Evolutionary conservation across 1,284 basidiomycete species (phyloP).

Genomic region (Ustilago crameri): DNA sequence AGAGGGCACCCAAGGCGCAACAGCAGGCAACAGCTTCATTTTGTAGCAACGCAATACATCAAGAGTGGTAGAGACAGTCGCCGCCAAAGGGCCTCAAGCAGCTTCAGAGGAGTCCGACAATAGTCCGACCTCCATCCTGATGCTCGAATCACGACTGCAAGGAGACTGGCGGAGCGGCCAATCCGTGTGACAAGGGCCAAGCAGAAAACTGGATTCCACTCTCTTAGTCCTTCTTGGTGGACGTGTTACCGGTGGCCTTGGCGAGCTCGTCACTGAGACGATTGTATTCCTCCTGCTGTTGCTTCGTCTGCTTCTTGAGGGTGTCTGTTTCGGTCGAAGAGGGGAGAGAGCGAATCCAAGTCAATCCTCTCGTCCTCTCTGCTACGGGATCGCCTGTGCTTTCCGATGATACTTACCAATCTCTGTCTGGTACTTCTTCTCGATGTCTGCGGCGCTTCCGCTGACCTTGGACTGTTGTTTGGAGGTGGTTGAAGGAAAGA

Average conservation of each 20-base stretch:
- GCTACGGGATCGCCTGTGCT: conserved; percentile 3
- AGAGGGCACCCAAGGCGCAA: too few species aligned
- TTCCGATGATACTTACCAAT: conserved; percentile 15
- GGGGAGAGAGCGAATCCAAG: not conserved
- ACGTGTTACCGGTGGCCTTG: conserved; percentile 51
- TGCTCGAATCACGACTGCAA: too few species aligned
- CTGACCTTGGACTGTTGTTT: not conserved
- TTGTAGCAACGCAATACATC: too few species aligned
- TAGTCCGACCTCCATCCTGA: too few species aligned
- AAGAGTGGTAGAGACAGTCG: too few species aligned
- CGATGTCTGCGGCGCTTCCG: conserved; percentile 58
- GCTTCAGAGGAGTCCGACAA: too few species aligned
- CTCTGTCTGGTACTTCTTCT: conserved; percentile 50
- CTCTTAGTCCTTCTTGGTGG: conserved; percentile 56
- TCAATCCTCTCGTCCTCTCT: conserved; percentile 9
- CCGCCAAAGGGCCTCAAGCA: too few species aligned
- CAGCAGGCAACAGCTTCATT: too few species aligned
- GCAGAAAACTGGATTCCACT: not conserved
- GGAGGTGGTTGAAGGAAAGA: too few species aligned
- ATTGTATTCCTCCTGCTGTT: conserved; percentile 67
- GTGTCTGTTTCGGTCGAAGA: conserved; percentile 25
- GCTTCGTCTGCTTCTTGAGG: conserved; percentile 65
- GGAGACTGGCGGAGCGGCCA: too few species aligned
- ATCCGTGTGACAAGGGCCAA: not conserved
- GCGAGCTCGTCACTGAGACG: conserved; percentile 65